Evolutionary conservation across 1,284 basidiomycete species (phyloP), one percentile per base, ranked within the genome.

Genomic region (Cryptococcus sp.): DNA sequence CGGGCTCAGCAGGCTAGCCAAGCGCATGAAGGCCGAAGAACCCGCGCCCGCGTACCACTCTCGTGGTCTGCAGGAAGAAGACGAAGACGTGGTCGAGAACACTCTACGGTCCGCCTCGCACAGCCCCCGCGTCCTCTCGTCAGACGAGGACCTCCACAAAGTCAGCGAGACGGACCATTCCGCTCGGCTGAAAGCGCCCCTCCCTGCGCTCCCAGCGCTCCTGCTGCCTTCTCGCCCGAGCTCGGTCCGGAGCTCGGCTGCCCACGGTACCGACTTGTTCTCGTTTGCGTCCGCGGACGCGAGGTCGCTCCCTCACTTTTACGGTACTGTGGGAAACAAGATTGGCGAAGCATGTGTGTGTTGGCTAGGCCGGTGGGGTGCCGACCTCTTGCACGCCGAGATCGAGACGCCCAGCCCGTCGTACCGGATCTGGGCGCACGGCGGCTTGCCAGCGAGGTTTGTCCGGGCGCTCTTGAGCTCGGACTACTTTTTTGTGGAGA

Each of bases 301-400:
- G n/a, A 35, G 21, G 11, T 64, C 38, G 69, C 73, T 42, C 68
- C 73, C 57, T 4, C 87, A 84, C 67, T 84, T 87, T 69, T 93
- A 93, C 69, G 93, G 92, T 21, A 81, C 84, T 21, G 81, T 90
- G 4, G 89, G 88, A 0, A 85, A 92, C 76, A 93, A 91, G 78
- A 89, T 96, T 60, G 92, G 92, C 24, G 91, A 95, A 75, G 88
- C 90, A 0, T 87, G 87, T 63, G 84, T 85, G 4, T 91, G 88
- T 72, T 97, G 92, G 91, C 81, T 95, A 12, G 82, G 86, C 0
- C 82, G 89, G 38, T 96, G 92, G 91, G 90, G 87, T 0, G 74
- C 78, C 18, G 91, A 95, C 70, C 81, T 94, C 55, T 81, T 95
- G 44, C 71, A 75, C 12, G 81, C 83, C 50, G 91, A 95, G 72